phyloP scores from a whole-genome alignment of 805 yeast species.

The Zygotorulaspora danielsina region DNA sequence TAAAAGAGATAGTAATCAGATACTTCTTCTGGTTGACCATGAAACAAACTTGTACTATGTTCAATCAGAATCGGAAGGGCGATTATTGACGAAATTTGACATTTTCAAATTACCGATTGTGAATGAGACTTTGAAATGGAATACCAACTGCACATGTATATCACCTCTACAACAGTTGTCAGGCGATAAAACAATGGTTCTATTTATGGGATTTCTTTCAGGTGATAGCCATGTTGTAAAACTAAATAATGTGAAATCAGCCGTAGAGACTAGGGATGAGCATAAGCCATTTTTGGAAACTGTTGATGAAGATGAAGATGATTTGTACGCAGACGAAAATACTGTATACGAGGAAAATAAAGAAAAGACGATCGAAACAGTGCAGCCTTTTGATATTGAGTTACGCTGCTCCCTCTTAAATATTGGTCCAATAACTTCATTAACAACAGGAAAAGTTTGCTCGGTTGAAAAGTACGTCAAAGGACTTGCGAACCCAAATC shows the following conservation, averaged over 20 bases:
- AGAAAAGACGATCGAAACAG: conserved; percentile 22
- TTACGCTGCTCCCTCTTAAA: conserved; percentile 53
- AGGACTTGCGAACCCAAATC: conserved; percentile 66
- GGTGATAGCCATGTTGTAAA: conserved; percentile 52
- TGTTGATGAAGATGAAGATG: conserved; percentile 35
- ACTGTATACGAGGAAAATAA: conserved; percentile 14
- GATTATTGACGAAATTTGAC: conserved; percentile 30
- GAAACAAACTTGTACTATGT: conserved; percentile 25
- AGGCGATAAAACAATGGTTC: conserved; percentile 37
- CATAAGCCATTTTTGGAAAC: conserved; percentile 48
- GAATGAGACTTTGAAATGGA: conserved; percentile 29
- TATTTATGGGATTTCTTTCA: conserved; percentile 59
- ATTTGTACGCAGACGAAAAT: conserved; percentile 26
- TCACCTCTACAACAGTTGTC: conserved; percentile 23
- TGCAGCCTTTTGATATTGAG: conserved; percentile 39
- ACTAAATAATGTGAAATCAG: conserved; percentile 30
- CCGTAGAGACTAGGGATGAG: conserved; percentile 34
- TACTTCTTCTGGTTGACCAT: conserved; percentile 29
- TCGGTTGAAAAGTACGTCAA: conserved; percentile 51
- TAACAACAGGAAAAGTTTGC: conserved; percentile 56
- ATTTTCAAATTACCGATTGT: conserved; percentile 31
- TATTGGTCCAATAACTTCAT: conserved; percentile 68
- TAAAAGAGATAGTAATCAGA: conserved; percentile 15
- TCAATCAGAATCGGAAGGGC: conserved; percentile 31
- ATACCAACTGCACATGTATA: conserved; percentile 28